Evolutionary conservation across 768 basidiomycete genomes (phyloP).

Genomic region (Strobilomyces confusus): DNA sequence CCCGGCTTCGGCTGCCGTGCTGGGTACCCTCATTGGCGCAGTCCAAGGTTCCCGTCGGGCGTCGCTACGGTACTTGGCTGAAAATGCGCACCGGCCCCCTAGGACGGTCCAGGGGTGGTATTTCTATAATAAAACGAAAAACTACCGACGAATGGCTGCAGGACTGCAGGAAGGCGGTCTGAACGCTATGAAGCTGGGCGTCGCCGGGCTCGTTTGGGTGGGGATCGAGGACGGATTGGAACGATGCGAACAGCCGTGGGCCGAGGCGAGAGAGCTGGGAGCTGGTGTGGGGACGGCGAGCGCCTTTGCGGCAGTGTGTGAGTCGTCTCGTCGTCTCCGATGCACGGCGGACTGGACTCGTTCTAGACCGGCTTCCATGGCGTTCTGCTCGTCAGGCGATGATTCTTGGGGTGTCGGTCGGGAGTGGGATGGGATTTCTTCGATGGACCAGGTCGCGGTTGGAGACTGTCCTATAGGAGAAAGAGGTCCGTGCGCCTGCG

Average conservation of each 20-base stretch:
- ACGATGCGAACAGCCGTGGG: slow-evolving; percentile 33
- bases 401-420: slow-evolving; percentile 55
- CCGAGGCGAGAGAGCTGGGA: slow-evolving; percentile 49
- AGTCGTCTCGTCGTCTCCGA: slow-evolving; percentile 23
- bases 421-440: slow-evolving; percentile 48
- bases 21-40: slow-evolving; percentile 68
- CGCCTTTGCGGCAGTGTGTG: slow-evolving; percentile 54
- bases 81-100: slow-evolving; percentile 86
- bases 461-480: slow-evolving; percentile 15
- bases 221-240: slow-evolving; percentile 43
- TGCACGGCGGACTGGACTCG: not conserved
- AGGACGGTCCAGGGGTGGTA: slow-evolving; percentile 90
- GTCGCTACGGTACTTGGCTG: slow-evolving; percentile 82
- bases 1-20: slow-evolving; percentile 53
- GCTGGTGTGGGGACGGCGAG: slow-evolving; percentile 64
- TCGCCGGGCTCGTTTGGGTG: slow-evolving; percentile 46
- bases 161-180: slow-evolving; percentile 63
- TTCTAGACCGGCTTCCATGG: slow-evolving; percentile 56
- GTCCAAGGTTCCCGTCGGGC: slow-evolving; percentile 68
- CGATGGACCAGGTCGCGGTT: slow-evolving; percentile 35
- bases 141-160: slow-evolving; percentile 76
- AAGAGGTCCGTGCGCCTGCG: slow-evolving; percentile 10
- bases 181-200: slow-evolving; percentile 51
- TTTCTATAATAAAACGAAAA: slow-evolving; percentile 95
- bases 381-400: slow-evolving; percentile 44